Conservation (phyloP, 2,329 filamentous ascomycete genomes). For the Ophiostoma sp. region DNA sequence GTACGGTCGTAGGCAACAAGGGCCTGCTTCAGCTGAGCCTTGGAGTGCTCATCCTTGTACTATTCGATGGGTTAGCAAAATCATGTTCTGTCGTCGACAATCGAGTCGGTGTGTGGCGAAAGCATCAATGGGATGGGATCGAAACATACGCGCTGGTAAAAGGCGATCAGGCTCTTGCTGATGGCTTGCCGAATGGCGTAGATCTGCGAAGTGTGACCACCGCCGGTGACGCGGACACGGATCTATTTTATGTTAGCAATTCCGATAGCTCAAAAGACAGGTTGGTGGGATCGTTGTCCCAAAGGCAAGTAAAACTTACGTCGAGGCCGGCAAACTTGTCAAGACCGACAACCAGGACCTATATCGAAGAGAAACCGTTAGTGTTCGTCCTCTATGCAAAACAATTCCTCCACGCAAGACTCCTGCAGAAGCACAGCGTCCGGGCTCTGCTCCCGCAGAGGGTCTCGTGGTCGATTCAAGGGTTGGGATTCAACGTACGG, state of each 20-base stretch:
- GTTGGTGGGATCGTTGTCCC: background rate
- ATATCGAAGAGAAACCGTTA: background rate
- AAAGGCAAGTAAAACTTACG: constrained; percentile 32
- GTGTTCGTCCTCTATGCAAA: background rate
- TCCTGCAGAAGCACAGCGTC: background rate
- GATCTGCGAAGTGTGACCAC: constrained; percentile 35
- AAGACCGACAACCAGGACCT: constrained; percentile 85
- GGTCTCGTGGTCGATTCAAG: background rate
- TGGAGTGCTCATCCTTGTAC: constrained; percentile 99
- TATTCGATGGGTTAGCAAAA: constrained; percentile 59
- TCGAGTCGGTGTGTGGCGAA: background rate
- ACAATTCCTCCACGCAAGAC: background rate
- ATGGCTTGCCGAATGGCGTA: constrained; percentile 98
- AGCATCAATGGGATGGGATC: background rate
- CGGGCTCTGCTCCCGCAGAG: background rate
- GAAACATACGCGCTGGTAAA: constrained; percentile 49
- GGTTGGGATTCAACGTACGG: constrained; percentile 43
- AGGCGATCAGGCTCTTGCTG: constrained; percentile 74
- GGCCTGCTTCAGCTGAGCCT: constrained; percentile 98
- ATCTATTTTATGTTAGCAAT: constrained; percentile 50
- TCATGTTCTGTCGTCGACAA: background rate
- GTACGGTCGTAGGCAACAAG: constrained; percentile 70
- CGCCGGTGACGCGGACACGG: constrained; percentile 91
- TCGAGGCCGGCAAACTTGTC: constrained; percentile 78
- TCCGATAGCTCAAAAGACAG: background rate